These are phyloP conservation scores for Capronia coronata DNA, from an alignment of 2,329 filamentous ascomycete species.

Conservation along the genomic window DNA sequence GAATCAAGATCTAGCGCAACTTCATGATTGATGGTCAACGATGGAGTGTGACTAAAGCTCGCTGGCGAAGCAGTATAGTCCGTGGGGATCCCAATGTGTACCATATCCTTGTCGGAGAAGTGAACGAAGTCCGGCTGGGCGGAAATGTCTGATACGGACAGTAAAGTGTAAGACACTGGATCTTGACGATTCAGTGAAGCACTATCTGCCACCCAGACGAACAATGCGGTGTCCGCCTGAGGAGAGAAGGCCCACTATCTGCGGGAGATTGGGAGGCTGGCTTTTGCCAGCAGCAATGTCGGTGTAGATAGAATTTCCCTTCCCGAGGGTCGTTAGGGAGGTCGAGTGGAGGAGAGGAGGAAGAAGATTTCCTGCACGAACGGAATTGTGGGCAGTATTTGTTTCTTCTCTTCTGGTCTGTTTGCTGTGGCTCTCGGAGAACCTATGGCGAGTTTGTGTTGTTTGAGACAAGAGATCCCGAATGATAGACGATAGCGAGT, in stretches of 20 bases:
- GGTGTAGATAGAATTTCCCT: constrained; percentile 52
- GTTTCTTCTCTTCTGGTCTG: constrained; percentile 50
- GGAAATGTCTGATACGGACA: constrained; percentile 13
- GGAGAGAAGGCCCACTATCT: constrained; percentile 91
- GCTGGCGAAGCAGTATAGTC: constrained; percentile 78
- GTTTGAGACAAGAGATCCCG: constrained; percentile 65
- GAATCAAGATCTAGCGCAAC: constrained; percentile 89
- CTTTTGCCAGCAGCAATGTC: constrained; percentile 69
- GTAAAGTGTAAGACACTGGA: constrained; percentile 20
- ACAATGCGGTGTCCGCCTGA: constrained; percentile 88
- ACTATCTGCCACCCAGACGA: constrained; percentile 97
- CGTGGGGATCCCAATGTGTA: constrained; percentile 71
- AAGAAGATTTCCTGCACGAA: constrained; percentile 74
- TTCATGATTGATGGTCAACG: constrained; percentile 94
- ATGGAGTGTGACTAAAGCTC: constrained; percentile 68
- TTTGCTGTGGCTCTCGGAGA: constrained; percentile 46
- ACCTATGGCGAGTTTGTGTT: constrained; percentile 75
- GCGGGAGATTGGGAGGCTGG: constrained; percentile 62
- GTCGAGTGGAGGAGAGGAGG: constrained; percentile 73
- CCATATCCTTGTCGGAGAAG: constrained; percentile 59
- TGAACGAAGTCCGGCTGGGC: constrained; percentile 20
- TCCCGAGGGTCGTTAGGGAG: constrained; percentile 73
- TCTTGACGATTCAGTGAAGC: constrained; percentile 62
- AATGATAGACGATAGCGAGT: constrained; percentile 20
- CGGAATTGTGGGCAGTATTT: constrained; percentile 74